Evolutionary conservation across 148 eudicot genomes (phyloP).

Genomic region (Polygonum aviculare): DNA sequence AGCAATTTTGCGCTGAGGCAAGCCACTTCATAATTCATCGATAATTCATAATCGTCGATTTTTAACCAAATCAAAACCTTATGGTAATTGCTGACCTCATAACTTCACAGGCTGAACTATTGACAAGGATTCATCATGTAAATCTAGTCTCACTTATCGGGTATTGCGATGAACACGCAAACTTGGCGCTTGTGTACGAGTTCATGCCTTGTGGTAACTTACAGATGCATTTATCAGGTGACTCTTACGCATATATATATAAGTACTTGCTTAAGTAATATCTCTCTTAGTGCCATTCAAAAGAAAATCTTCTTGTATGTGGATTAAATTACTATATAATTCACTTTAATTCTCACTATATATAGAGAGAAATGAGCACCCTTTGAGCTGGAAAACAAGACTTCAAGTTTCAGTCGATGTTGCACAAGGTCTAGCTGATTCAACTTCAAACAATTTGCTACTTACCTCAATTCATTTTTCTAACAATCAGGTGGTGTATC

Average conservation of each 20-base stretch:
- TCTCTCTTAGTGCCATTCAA: no score
- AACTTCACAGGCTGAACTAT: conserved; percentile 29
- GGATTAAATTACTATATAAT: background rate
- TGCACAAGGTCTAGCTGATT: conserved; percentile 29
- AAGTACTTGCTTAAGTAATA: no score
- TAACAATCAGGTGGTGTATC: background rate
- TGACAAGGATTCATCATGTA: conserved; percentile 32
- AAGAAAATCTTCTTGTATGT: no score
- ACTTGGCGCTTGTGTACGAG: conserved; percentile 35
- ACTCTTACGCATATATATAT: background rate
- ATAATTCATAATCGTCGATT: no score
- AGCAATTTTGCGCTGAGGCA: conserved; percentile 16
- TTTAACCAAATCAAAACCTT: background rate
- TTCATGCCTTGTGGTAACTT: conserved; percentile 33
- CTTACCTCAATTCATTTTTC: background rate
- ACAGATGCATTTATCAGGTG: conserved; percentile 23
- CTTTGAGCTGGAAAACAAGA: conserved; percentile 35
- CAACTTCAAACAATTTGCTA: background rate
- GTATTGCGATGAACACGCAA: conserved; percentile 28
- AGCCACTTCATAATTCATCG: background rate
- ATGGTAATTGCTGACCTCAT: no score
- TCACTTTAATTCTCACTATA: background rate
- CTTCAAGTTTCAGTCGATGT: conserved; percentile 34
- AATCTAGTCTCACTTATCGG: conserved; percentile 38
- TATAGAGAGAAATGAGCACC: background rate